Conservation (phyloP, 345 rosid genomes). For the Acer saccharum region DNA sequence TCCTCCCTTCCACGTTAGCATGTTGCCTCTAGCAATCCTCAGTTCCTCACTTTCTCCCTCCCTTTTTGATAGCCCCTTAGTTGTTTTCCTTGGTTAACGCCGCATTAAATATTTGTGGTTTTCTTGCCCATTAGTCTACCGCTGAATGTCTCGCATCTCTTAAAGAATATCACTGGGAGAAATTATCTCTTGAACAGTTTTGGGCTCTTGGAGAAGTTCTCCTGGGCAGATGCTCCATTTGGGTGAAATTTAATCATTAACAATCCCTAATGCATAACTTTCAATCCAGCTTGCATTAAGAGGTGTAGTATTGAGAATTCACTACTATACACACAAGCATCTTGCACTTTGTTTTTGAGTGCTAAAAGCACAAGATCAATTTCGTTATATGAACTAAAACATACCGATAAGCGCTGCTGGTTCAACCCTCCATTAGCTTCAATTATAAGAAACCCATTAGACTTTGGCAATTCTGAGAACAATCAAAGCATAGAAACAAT, state of each 20-base stretch:
- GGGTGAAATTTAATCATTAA: neutral
- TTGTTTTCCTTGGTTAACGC: too few relatives aligned
- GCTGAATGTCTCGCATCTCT: too few relatives aligned
- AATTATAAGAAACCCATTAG: constrained; percentile 89
- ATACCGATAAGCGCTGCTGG: constrained; percentile 96
- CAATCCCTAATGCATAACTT: neutral
- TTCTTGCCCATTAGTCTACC: too few relatives aligned
- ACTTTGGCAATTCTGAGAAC: constrained; percentile 52
- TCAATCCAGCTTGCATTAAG: neutral
- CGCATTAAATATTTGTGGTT: too few relatives aligned
- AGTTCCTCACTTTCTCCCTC: too few relatives aligned
- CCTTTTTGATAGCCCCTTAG: too few relatives aligned
- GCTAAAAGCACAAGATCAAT: constrained; percentile 4
- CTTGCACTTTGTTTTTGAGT: constrained; percentile 3
- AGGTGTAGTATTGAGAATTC: neutral
- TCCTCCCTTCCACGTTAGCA: too few relatives aligned
- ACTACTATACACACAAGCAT: neutral
- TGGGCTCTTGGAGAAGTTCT: too few relatives aligned
- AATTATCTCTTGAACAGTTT: too few relatives aligned
- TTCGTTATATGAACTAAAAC: constrained; percentile 26
- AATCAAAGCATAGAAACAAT: constrained; percentile 29
- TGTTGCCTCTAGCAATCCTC: too few relatives aligned
- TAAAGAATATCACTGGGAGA: too few relatives aligned
- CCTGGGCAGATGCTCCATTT: too few relatives aligned
- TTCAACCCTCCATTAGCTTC: constrained; percentile 98